Evolutionary conservation across 768 basidiomycete species (phyloP).

Genomic region (Suillus hirtellus): DNA sequence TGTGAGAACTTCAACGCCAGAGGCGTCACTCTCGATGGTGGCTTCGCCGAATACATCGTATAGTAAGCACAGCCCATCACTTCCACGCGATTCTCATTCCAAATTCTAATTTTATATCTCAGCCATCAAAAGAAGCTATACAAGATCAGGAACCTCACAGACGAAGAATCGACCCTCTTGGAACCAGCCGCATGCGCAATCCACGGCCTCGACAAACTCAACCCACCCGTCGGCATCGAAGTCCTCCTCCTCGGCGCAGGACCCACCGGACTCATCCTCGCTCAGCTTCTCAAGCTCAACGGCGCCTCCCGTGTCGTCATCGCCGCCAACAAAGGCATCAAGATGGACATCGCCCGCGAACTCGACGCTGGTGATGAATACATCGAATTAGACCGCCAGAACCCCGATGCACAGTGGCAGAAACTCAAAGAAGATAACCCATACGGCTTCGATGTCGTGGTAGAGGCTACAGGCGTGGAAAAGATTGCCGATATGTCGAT

Average conservation of each 20-base stretch:
- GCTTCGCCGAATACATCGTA: slow-evolving; percentile 86
- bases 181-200: slow-evolving; percentile 92
- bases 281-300: slow-evolving; percentile 85
- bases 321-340: slow-evolving; percentile 88
- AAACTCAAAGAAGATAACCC: slow-evolving; percentile 79
- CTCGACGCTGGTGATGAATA: slow-evolving; percentile 84
- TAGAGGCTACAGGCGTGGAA: slow-evolving; percentile 81
- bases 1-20: slow-evolving; percentile 85
- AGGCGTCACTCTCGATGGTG: slow-evolving; percentile 80
- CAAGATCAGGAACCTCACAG: slow-evolving; percentile 84
- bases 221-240: slow-evolving; percentile 78
- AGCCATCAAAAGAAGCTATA: slow-evolving; percentile 78
- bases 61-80: slow-evolving; percentile 50
- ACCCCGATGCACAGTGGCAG: slow-evolving; percentile 78
- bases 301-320: slow-evolving; percentile 81
- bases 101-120: neutral
- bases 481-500: slow-evolving; percentile 86
- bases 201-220: slow-evolving; percentile 88
- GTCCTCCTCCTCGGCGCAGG: slow-evolving; percentile 89
- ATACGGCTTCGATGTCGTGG: slow-evolving; percentile 88
- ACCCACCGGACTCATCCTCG: slow-evolving; percentile 87
- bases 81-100: neutral
- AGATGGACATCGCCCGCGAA: slow-evolving; percentile 83
- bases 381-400: slow-evolving; percentile 76
- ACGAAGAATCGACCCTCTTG: slow-evolving; percentile 84